These are phyloP conservation scores for Mortierella alpina DNA, from an alignment of 192 early-diverging fungal genomes.

Conservation along the genomic window DNA sequence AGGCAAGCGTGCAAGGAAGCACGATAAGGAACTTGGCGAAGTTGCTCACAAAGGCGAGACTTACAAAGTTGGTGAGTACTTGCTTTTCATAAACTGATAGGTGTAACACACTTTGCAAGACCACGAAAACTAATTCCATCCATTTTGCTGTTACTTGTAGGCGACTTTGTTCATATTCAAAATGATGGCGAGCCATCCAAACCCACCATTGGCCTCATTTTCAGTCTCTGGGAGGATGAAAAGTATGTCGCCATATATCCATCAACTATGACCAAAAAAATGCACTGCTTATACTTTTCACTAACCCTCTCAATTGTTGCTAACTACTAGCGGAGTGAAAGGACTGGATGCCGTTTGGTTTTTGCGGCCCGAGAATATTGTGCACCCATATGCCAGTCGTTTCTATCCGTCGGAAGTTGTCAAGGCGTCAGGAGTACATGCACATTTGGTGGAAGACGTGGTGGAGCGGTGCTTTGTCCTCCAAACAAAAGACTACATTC, in stretches of 20 bases:
- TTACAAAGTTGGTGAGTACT: slow-evolving; percentile 1
- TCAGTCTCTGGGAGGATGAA: slow-evolving; percentile 60
- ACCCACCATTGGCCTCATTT: slow-evolving; percentile 73
- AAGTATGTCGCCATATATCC: background rate
- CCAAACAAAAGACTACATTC: slow-evolving; percentile 65
- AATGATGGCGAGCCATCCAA: slow-evolving; percentile 66
- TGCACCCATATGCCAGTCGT: slow-evolving; percentile 61
- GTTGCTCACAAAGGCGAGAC: slow-evolving; percentile 14
- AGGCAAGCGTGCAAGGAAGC: slow-evolving; percentile 32
- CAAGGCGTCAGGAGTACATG: slow-evolving; percentile 66
- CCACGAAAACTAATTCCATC: no score
- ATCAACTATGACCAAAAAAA: no score
- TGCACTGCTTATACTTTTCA: no score
- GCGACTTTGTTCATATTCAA: slow-evolving; percentile 73
- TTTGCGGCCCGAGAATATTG: slow-evolving; percentile 74
- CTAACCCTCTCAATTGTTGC: no score
- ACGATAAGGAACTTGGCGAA: slow-evolving; percentile 21
- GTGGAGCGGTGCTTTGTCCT: slow-evolving; percentile 72
- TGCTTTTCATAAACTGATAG: no score
- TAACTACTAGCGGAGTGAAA: slow-evolving; percentile 6
- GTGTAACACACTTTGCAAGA: no score
- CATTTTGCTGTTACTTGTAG: slow-evolving; percentile 22
- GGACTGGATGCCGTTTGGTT: slow-evolving; percentile 70
- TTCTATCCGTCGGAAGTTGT: slow-evolving; percentile 78
- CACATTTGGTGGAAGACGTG: slow-evolving; percentile 64